Base-by-base conservation (phyloP, 2,329 filamentous ascomycete species). In the Daldinia sp. region DNA sequence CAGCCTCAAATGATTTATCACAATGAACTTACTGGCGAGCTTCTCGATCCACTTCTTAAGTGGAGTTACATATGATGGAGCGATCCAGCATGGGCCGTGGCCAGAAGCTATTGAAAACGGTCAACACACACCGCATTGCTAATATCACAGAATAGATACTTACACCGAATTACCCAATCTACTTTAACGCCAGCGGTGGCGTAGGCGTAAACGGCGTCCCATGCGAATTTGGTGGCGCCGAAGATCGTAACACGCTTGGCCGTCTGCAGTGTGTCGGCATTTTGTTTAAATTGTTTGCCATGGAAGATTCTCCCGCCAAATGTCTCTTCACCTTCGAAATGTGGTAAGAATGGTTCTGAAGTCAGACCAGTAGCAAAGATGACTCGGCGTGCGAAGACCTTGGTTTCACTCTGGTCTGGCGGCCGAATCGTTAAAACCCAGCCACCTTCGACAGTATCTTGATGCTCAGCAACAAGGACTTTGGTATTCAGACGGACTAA, bases 321-420 rank as follows among this genome's bases (percentile, higher is more conserved):
- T 1, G 65, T 75, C 6, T 85, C 83, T 15, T 82, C 79, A 0
- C 85, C 86, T 2, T 79, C 74, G 54, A 89, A 83, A 0, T 75
- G 71, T 0, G 89, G 88, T 23, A 90, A 78, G 60, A 84, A 84
- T 0, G 89, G 85, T 51, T 85, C 79, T 4, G 87, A 90, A 0
- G 87, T 88, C 26, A 89, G 78, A 1, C 90, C 90, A 1, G 87
- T 88, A 1, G 89, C 87, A 4, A 92, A 77, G 41, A 92, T 83
- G 56, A 92, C 78, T 73, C 88, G 89, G n/a, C 77, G 77, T 69
- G 71, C 75, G 39, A 72, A 78, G 3, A 79, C 56, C 48, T 81
- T 76, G 2, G 81, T 63, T 57, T 55, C 37, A 28, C 2, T 63
- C 59, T 66, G 68, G 60, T 13, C 54, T 0, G 67, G 65, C 0